These are phyloP conservation scores for Vaccinium darrowii DNA, from an alignment of 148 eudicot species.

Conservation along the genomic window DNA sequence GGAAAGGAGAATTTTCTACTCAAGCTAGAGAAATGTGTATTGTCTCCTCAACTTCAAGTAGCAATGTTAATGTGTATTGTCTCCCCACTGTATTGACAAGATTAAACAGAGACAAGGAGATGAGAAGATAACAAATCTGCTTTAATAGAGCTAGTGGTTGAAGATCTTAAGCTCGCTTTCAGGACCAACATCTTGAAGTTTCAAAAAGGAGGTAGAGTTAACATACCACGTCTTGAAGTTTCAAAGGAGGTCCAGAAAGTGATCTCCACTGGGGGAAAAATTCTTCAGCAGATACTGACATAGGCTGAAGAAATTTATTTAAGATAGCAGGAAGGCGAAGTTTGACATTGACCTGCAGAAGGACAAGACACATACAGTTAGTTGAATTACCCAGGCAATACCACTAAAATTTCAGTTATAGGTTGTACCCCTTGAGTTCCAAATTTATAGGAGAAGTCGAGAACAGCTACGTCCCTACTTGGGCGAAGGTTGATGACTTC, in stretches of 20 bases:
- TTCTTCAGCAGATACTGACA: constrained; percentile 78
- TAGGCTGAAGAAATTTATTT: constrained; percentile 88
- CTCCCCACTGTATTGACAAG: neutral
- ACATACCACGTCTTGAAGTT: constrained; percentile 94
- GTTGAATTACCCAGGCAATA: neutral
- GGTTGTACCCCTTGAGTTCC: constrained; percentile 57
- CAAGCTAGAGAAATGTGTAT: neutral
- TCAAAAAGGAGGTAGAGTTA: constrained; percentile 48
- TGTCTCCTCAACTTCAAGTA: constrained; percentile 4
- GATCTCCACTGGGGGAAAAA: constrained; percentile 98
- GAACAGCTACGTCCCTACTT: constrained; percentile 91
- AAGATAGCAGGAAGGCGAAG: constrained; percentile 91
- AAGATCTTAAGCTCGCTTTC: neutral
- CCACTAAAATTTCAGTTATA: constrained; percentile 6
- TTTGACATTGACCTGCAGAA: constrained; percentile 74
- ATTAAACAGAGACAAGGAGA: neutral
- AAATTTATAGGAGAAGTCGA: constrained; percentile 88
- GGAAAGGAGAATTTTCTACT: neutral
- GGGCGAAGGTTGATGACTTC: constrained; percentile 84
- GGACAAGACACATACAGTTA: constrained; percentile 2
- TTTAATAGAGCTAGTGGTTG: neutral
- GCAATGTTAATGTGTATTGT: neutral
- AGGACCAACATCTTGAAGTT: neutral
- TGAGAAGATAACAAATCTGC: neutral
- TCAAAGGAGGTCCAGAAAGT: constrained; percentile 94